Base-by-base conservation (phyloP, 2,329 filamentous ascomycete species). In the Plectosphaerella cucumerina region DNA sequence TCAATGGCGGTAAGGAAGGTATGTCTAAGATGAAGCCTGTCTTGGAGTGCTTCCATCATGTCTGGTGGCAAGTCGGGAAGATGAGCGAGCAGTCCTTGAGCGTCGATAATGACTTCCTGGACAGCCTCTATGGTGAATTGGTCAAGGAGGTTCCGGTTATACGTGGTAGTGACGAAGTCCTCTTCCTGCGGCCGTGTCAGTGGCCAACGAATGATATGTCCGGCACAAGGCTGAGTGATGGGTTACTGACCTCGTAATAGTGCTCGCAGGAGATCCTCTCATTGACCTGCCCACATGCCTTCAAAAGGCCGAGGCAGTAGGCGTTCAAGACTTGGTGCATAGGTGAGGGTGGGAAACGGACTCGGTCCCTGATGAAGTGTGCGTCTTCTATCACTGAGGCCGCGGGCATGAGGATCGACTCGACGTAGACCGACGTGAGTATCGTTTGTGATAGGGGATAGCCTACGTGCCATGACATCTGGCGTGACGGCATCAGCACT, bases 381-480 rank as follows among this genome's bases (percentile, higher is more conserved):
- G 86, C 86, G 34, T 90, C 78, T 3, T 84, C 72, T 22, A 95
- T 71, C 5, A 68, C 79, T 34, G 70, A 73, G 5, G 89, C 86
- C 26, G 80, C 76, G 1, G 89, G 86, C 71, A 85, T 87, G 53
- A 96, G 73, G 15, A 99, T 76, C 46, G 84, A 84, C 60, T 97
- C 92, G 51, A 97, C 82, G 66, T 99, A 94, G 33, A 96, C 77
- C 48, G 90, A 96, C 5, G 92, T 97, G 65, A 97, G 91, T 1
- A 99, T 73, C 0, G 94, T 97, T 66, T 97, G 94, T 2, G 93
- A 95, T 9, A 99, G 80, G 2, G 94, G 91, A 63, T 96, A 92
- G n/a, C 95, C 94, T 60, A 90, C 84, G 65, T 97, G 91, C 92
- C 95, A 99, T 55, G 91, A 90, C 82, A 96, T 95, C 86, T 94